A percentile compares a stretch with the other conserved stretches of the same genome.
These are phyloP conservation scores for Flaveria linearis DNA, from an alignment of 129 eudicot species.

Conservation along the genomic window DNA sequence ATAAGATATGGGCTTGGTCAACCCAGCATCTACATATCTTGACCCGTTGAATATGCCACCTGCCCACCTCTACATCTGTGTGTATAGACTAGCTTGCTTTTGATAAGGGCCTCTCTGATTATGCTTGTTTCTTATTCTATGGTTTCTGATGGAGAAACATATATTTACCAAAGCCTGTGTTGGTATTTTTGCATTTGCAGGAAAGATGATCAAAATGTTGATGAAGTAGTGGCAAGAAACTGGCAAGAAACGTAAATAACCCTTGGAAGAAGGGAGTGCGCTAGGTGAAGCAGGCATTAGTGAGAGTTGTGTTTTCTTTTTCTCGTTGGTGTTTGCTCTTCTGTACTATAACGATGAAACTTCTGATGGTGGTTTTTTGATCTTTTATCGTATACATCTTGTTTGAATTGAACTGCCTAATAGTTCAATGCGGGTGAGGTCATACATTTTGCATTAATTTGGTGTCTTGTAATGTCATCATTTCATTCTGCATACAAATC, in stretches of 20 bases:
- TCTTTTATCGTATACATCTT: not conserved
- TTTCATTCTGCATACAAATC: not conserved
- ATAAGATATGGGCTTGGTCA: not conserved
- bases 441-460: not conserved
- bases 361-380: slow-evolving; percentile 3
- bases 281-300: slow-evolving; percentile 4
- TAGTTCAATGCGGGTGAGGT: not conserved
- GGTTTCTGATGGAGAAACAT: not conserved
- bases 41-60: not conserved
- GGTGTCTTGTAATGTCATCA: not conserved
- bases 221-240: slow-evolving; percentile 5
- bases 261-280: slow-evolving; percentile 22
- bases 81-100: not conserved
- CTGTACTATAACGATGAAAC: slow-evolving; percentile 15
- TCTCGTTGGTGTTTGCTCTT: slow-evolving; percentile 16
- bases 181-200: slow-evolving; percentile 28
- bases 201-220: slow-evolving; percentile 20
- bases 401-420: not conserved
- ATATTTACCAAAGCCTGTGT: not conserved
- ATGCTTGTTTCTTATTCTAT: not conserved
- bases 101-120: not conserved
- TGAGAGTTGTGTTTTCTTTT: not conserved
- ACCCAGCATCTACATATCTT: not conserved
- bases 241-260: slow-evolving; percentile 30
- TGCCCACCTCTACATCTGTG: not conserved